Percentiles rank a stretch among this genome's conserved stretches.
Conservation (phyloP, 2,329 filamentous ascomycete species). For the Aureobasidium sp. region DNA sequence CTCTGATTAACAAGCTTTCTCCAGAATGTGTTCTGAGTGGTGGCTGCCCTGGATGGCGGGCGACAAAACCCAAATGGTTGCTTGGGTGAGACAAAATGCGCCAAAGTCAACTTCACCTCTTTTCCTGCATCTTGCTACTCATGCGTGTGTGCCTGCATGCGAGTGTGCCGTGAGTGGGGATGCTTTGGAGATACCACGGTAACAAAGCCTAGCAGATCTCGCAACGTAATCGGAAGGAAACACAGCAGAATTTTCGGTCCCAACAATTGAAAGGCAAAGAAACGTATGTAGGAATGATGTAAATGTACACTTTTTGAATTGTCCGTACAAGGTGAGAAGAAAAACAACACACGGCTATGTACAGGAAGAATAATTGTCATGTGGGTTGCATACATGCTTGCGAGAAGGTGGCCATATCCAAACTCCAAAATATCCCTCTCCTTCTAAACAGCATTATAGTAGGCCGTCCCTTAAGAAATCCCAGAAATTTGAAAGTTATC, state of each 20-base stretch:
- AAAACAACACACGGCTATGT: conserved; percentile 3
- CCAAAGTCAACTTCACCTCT: background rate
- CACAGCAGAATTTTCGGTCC: background rate
- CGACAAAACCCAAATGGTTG: background rate
- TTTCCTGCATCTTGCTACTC: background rate
- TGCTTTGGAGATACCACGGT: conserved; percentile 5
- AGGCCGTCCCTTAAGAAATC: conserved; percentile 3
- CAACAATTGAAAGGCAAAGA: background rate
- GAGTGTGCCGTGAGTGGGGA: background rate
- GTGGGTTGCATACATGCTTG: background rate
- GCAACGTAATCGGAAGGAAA: background rate
- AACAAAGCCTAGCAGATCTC: background rate
- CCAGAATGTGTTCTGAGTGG: background rate
- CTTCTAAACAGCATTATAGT: conserved; percentile 11
- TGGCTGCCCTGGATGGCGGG: background rate
- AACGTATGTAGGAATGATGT: background rate
- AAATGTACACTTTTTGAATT: conserved; percentile 8
- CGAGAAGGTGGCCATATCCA: background rate
- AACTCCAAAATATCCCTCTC: conserved; percentile 5
- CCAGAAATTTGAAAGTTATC: background rate
- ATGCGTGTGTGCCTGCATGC: conserved; percentile 1
- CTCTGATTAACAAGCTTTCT: background rate
- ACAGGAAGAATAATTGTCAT: conserved; percentile 2
- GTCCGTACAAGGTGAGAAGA: background rate
- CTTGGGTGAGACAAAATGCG: conserved; percentile 1